phyloP scores from a whole-genome alignment of 768 basidiomycete species.

The Guyanaporus albipodus region DNA sequence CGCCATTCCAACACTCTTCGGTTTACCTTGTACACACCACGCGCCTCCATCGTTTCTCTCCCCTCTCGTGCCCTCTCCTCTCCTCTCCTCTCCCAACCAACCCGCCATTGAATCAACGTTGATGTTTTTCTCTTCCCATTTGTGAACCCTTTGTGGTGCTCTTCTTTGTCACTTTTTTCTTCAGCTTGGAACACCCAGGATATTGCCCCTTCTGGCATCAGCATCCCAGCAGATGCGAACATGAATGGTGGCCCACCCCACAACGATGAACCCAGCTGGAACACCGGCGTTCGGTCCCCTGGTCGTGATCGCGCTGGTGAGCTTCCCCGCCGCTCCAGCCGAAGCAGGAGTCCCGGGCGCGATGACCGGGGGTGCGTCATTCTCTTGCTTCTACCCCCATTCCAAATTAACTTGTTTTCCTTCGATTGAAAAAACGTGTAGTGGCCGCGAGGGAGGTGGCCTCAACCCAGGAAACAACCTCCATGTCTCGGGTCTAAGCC shows the following conservation, averaged over 20 bases:
- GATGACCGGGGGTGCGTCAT: constrained; percentile 52
- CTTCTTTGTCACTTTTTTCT: constrained; percentile 18
- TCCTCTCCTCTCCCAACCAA: constrained; percentile 24
- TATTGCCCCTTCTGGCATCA: constrained; percentile 70
- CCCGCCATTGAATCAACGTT: constrained; percentile 38
- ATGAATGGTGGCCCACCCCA: constrained; percentile 43
- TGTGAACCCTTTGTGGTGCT: constrained; percentile 13
- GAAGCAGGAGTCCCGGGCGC: constrained; percentile 74
- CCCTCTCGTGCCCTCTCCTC: constrained; percentile 3
- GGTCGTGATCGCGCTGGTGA: constrained; percentile 40
- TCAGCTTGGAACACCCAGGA: constrained; percentile 86
- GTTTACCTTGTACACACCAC: constrained; percentile 7
- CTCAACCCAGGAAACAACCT: constrained; percentile 65
- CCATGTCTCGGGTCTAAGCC: constrained; percentile 56
- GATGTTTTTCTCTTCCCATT: constrained; percentile 38
- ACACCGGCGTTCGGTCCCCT: constrained; percentile 41
- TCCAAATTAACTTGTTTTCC: neutral
- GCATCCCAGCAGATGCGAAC: constrained; percentile 58
- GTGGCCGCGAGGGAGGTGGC: constrained; percentile 32
- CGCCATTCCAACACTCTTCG: constrained; percentile 12
- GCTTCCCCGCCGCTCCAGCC: constrained; percentile 61
- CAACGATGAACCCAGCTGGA: constrained; percentile 59
- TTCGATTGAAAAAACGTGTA: neutral
- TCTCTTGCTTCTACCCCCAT: neutral
- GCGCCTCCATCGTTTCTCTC: constrained; percentile 17